phyloP scores from a whole-genome alignment of 257 asterid species.

The Marsdenia floribunda region DNA sequence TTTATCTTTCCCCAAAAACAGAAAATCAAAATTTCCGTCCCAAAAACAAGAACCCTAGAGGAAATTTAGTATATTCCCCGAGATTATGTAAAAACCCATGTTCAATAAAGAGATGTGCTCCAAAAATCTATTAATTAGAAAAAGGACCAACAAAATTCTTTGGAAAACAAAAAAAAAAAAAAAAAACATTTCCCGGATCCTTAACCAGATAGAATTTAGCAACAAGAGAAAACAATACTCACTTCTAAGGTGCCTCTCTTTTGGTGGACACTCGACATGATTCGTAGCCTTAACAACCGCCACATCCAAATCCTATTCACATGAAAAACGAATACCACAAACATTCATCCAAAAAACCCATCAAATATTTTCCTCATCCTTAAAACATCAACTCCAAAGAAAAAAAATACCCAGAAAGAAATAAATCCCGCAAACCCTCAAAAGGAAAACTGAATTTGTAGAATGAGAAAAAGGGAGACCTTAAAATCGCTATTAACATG shows the following conservation, averaged over 20 bases:
- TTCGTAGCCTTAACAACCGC: slow-evolving; percentile 98
- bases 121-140: slow-evolving; percentile 11
- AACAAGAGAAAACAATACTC: slow-evolving; percentile 24
- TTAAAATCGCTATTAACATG: slow-evolving; percentile 93
- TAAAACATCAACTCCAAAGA: not conserved
- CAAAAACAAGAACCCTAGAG: slow-evolving; percentile 1
- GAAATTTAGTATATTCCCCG: slow-evolving; percentile 4
- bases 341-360: slow-evolving; percentile 8
- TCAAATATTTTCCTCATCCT: slow-evolving; percentile 15
- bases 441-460: not conserved
- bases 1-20: not conserved
- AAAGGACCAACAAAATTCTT: slow-evolving; percentile 18
- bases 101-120: slow-evolving; percentile 12
- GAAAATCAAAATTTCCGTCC: slow-evolving; percentile 1
- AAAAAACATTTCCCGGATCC: slow-evolving; percentile 25
- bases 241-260: slow-evolving; percentile 91
- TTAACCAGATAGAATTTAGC: slow-evolving; percentile 13
- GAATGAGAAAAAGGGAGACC: slow-evolving; percentile 29
- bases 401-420: not conserved
- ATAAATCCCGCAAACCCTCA: not conserved
- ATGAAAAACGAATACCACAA: slow-evolving; percentile 15
- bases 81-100: slow-evolving; percentile 12
- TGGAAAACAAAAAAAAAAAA: slow-evolving; percentile 2
- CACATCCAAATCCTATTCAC: slow-evolving; percentile 86
- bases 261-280: slow-evolving; percentile 94